Conservation (phyloP, 2,329 filamentous ascomycete genomes). For the Pseudocercospora ulei region DNA sequence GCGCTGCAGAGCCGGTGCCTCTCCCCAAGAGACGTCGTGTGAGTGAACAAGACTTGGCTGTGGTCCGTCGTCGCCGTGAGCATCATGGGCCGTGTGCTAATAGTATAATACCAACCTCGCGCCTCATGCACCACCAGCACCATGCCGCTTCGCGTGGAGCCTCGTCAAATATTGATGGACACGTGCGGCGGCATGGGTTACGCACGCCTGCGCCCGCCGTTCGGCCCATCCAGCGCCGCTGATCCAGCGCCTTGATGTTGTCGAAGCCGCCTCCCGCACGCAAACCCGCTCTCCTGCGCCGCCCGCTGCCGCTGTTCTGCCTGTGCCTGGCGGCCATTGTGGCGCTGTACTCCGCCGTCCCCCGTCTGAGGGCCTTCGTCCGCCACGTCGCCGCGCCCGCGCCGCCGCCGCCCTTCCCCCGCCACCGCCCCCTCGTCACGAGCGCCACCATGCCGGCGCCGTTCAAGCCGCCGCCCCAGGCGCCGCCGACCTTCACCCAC, state of each 20-base stretch:
- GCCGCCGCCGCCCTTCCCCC: slow-evolving; percentile 27
- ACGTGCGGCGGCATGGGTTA: too few species aligned
- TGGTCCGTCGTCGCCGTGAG: too few species aligned
- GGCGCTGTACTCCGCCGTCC: slow-evolving; percentile 31
- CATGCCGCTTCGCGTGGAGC: too few species aligned
- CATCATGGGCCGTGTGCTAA: too few species aligned
- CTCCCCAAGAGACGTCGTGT: too few species aligned
- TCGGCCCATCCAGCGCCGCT: too few species aligned
- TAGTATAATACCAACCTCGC: too few species aligned
- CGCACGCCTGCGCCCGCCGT: too few species aligned
- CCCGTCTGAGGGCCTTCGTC: slow-evolving; percentile 30
- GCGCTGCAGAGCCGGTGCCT: not conserved
- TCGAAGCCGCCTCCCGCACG: slow-evolving; percentile 9
- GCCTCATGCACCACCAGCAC: too few species aligned
- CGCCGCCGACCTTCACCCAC: slow-evolving; percentile 66
- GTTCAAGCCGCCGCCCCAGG: slow-evolving; percentile 62
- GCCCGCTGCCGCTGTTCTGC: slow-evolving; percentile 30
- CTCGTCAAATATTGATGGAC: too few species aligned
- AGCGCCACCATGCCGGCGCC: slow-evolving; percentile 53
- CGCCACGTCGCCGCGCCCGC: slow-evolving; percentile 28
- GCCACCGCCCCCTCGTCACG: slow-evolving; percentile 40
- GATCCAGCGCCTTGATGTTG: not conserved
- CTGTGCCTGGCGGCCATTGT: slow-evolving; percentile 30
- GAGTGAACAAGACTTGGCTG: too few species aligned
- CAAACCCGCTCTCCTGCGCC: slow-evolving; percentile 17